phyloP scores from a whole-genome alignment of 2,329 filamentous ascomycete genomes.

The Sarocladium kiliense region DNA sequence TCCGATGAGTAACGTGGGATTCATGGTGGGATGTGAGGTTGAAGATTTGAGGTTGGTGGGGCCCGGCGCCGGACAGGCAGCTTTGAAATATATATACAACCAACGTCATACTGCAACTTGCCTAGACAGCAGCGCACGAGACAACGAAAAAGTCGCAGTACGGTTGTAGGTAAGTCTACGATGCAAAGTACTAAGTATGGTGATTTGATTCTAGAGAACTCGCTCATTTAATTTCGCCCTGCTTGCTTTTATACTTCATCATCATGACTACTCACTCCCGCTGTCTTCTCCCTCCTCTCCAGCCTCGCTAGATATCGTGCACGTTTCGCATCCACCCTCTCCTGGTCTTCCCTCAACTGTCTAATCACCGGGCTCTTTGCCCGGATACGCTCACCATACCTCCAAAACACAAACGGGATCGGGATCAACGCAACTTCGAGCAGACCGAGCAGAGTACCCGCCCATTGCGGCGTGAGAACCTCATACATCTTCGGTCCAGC shows the following conservation, averaged over 20 bases:
- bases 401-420: conserved; percentile 75
- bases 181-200: no score
- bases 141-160: no score
- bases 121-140: no score
- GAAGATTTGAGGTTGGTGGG: conserved; percentile 7
- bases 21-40: conserved; percentile 20
- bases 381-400: conserved; percentile 49
- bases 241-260: background rate
- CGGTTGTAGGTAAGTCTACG: no score
- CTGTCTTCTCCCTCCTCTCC: conserved; percentile 8
- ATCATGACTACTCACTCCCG: background rate
- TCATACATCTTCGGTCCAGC: conserved; percentile 69
- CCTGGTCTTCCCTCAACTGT: conserved; percentile 33
- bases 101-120: no score
- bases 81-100: no score
- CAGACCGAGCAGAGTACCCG: conserved; percentile 68
- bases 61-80: background rate
- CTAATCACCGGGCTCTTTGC: conserved; percentile 43
- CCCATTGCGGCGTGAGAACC: conserved; percentile 69
- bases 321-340: conserved; percentile 17
- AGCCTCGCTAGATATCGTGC: conserved; percentile 18
- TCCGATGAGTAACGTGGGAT: conserved; percentile 54
- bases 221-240: no score
- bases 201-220: no score
- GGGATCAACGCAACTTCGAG: conserved; percentile 71